phyloP scores from a whole-genome alignment of 2,329 filamentous ascomycete species.

The Daldinia sp. region DNA sequence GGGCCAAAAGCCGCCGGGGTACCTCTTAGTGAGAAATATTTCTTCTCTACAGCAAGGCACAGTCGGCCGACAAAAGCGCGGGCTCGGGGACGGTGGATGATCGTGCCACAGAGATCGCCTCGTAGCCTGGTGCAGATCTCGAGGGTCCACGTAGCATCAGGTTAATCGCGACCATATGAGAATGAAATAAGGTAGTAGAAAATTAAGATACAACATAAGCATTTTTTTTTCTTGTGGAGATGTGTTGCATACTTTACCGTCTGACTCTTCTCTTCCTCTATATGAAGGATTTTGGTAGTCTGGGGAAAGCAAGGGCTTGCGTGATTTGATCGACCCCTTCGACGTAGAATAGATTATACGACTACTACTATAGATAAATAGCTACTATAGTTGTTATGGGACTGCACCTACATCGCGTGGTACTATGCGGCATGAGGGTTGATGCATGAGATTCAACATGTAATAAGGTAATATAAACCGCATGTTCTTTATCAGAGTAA shows the following conservation, averaged over 20 bases:
- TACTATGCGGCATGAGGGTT: slow-evolving; percentile 3
- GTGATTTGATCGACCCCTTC: slow-evolving; percentile 39
- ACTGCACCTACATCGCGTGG: slow-evolving; percentile 7
- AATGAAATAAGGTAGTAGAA: slow-evolving; percentile 29
- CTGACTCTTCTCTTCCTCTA: slow-evolving; percentile 16
- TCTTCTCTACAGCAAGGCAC: slow-evolving; percentile 6
- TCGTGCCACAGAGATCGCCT: slow-evolving; percentile 41
- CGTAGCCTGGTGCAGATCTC: slow-evolving; percentile 40
- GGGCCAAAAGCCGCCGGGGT: slow-evolving; percentile 9
- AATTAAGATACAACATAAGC: slow-evolving; percentile 27
- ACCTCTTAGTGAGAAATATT: slow-evolving; percentile 6
- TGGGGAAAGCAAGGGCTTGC: slow-evolving; percentile 32
- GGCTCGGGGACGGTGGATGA: slow-evolving; percentile 18
- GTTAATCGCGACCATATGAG: slow-evolving; percentile 24
- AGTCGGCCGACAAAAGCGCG: slow-evolving; percentile 2
- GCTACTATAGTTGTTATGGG: slow-evolving; percentile 19
- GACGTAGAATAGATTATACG: slow-evolving; percentile 25
- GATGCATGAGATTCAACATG: slow-evolving; percentile 14
- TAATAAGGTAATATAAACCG: slow-evolving; percentile 20
- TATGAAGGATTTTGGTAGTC: slow-evolving; percentile 19
- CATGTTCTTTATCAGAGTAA: slow-evolving; percentile 22
- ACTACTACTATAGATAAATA: slow-evolving; percentile 34
- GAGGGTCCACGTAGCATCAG: slow-evolving; percentile 32
- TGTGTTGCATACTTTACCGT: slow-evolving; percentile 33
- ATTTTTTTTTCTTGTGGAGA: slow-evolving; percentile 9